Conservation (phyloP, 495 filamentous ascomycete genomes). For the Penicillium manginii region DNA sequence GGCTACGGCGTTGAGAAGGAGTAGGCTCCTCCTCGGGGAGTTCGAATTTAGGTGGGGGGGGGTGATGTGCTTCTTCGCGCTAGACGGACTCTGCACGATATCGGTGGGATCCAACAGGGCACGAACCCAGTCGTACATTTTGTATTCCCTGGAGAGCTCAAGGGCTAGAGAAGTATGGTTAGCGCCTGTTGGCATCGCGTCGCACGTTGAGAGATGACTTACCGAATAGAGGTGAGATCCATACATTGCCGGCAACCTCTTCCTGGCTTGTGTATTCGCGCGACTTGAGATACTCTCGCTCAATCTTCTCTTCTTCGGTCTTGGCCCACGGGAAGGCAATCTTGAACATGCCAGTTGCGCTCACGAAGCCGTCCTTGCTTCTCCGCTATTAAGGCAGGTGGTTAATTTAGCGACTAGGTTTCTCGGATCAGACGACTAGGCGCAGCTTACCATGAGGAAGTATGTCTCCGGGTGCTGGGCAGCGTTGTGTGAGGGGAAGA, state of each 20-base stretch:
- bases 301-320: constrained; percentile 77
- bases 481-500: constrained; percentile 72
- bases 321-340: constrained; percentile 95
- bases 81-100: constrained; percentile 60
- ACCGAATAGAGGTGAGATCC: constrained; percentile 86
- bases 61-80: constrained; percentile 66
- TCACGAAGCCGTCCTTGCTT: constrained; percentile 91
- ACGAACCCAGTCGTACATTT: constrained; percentile 82
- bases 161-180: constrained; percentile 59
- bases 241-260: constrained; percentile 95
- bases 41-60: constrained; percentile 75
- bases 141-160: constrained; percentile 79
- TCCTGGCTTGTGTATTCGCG: constrained; percentile 78
- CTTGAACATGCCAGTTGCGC: constrained; percentile 99
- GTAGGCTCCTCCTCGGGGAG: constrained; percentile 47
- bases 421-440: not conserved
- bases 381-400: constrained; percentile 61
- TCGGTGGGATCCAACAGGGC: constrained; percentile 82
- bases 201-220: constrained; percentile 30
- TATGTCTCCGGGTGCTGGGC: constrained; percentile 77
- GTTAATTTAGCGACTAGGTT: constrained; percentile 13
- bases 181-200: not conserved
- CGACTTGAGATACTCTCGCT: constrained; percentile 83
- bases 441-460: constrained; percentile 80
- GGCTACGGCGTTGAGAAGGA: constrained; percentile 40